phyloP scores from a whole-genome alignment of 805 yeast genomes.

The Yarrowia sp. region DNA sequence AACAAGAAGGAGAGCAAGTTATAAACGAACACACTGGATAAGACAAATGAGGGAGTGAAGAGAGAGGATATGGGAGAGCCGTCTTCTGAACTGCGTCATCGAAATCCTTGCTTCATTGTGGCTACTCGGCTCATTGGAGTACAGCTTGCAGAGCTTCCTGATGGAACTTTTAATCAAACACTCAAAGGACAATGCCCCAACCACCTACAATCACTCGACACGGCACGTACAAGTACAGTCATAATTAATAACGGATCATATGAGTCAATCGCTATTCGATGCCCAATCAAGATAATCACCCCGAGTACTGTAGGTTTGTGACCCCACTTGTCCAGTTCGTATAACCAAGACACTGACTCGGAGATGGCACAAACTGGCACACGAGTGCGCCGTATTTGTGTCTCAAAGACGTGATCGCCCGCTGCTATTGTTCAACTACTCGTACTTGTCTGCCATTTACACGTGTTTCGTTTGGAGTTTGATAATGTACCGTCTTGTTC shows the following conservation, averaged over 20 bases:
- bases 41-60: too few species aligned
- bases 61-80: background rate
- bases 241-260: background rate
- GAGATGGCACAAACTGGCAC: constrained; percentile 3
- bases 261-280: background rate
- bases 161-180: too few species aligned
- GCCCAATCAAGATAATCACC: background rate
- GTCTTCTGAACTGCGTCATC: too few species aligned
- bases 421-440: background rate
- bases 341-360: constrained; percentile 18
- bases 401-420: constrained; percentile 13
- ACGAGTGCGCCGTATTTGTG: background rate
- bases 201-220: too few species aligned
- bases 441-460: background rate
- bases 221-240: background rate
- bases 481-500: background rate
- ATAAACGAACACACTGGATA: too few species aligned
- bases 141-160: too few species aligned
- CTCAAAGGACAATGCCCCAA: too few species aligned
- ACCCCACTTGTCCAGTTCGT: constrained; percentile 5
- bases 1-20: constrained; percentile 1
- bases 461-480: background rate
- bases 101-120: too few species aligned
- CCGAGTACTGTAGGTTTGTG: background rate
- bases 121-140: too few species aligned